A percentile compares a stretch with the other conserved stretches of the same genome.
These are phyloP conservation scores for Talaromyces atroroseus DNA, from an alignment of 2,329 filamentous ascomycete genomes.

Conservation along the genomic window DNA sequence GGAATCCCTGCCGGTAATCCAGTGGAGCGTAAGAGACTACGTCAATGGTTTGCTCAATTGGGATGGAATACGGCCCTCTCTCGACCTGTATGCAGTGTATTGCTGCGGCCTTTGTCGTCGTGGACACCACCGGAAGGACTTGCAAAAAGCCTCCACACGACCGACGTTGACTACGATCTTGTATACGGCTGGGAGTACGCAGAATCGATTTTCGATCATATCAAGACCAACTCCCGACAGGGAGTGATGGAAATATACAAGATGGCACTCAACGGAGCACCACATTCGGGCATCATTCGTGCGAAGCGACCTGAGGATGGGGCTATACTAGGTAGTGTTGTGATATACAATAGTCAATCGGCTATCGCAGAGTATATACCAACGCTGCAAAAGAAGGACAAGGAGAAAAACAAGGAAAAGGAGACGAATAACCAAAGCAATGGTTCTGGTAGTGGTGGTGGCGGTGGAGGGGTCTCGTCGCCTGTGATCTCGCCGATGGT, in stretches of 20 bases:
- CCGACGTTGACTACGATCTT: conserved; percentile 73
- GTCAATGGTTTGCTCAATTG: conserved; percentile 82
- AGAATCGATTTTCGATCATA: conserved; percentile 67
- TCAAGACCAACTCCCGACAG: conserved; percentile 67
- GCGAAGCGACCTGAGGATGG: conserved; percentile 66
- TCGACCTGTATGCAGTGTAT: conserved; percentile 63
- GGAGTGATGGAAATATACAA: conserved; percentile 77
- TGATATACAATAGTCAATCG: conserved; percentile 69
- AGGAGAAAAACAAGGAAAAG: neutral
- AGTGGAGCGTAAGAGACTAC: conserved; percentile 54
- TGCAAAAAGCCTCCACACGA: conserved; percentile 64
- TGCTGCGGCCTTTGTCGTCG: conserved; percentile 63
- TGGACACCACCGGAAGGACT: conserved; percentile 76
- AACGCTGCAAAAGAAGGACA: conserved; percentile 51
- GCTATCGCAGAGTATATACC: conserved; percentile 65
- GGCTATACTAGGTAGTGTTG: conserved; percentile 68
- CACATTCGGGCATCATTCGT: conserved; percentile 73
- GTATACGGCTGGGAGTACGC: conserved; percentile 75
- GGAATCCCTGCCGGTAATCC: conserved; percentile 69
- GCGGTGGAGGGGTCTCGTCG: conserved; percentile 70
- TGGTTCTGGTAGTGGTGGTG: neutral
- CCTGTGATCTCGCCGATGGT: conserved; percentile 67
- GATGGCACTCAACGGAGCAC: conserved; percentile 64
- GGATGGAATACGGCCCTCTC: conserved; percentile 75
- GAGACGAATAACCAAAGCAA: neutral